Percentiles rank a stretch among this genome's conserved stretches.
phyloP scores from a whole-genome alignment of 2,329 filamentous ascomycete species.

The Diaporthe ilicicola region DNA sequence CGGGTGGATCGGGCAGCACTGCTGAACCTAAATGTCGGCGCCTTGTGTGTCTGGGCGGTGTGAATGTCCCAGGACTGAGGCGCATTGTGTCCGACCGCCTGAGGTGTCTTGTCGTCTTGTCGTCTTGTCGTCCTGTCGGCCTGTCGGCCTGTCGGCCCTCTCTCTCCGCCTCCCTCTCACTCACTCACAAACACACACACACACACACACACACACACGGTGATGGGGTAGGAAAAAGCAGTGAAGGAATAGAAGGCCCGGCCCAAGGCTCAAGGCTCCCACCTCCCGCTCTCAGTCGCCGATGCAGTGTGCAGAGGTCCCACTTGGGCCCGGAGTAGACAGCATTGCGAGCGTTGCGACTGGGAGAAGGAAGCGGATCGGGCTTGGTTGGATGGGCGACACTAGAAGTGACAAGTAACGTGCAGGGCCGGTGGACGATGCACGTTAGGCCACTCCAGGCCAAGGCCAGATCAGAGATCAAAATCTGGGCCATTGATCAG shows the following conservation, averaged over 20 bases:
- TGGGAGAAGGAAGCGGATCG: not conserved
- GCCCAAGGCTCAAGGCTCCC: too few relatives aligned
- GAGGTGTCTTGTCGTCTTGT: not conserved
- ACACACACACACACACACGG: not conserved
- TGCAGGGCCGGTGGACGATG: not conserved
- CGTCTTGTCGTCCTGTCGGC: not conserved
- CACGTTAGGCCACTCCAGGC: not conserved
- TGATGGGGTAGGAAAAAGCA: not conserved
- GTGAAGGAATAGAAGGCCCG: not conserved
- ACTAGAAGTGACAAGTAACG: not conserved
- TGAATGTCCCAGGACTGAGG: not conserved
- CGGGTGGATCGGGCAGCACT: not conserved
- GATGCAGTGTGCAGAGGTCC: not conserved
- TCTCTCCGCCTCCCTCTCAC: too few relatives aligned
- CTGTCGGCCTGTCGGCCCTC: too few relatives aligned
- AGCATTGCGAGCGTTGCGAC: not conserved
- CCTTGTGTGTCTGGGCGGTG: not conserved
- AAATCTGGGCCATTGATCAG: conserved; percentile 14
- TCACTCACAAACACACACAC: too few relatives aligned
- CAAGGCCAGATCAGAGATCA: conserved; percentile 10
- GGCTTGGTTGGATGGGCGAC: not conserved
- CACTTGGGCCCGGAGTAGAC: not conserved
- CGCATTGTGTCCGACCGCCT: not conserved
- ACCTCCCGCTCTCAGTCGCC: not conserved
- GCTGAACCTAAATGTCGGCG: not conserved